A percentile compares a stretch with the other conserved stretches of the same genome.
These are phyloP conservation scores for Tetrahymena elliotti DNA, from an alignment of 73 alveolate species.

Conservation along the genomic window DNA sequence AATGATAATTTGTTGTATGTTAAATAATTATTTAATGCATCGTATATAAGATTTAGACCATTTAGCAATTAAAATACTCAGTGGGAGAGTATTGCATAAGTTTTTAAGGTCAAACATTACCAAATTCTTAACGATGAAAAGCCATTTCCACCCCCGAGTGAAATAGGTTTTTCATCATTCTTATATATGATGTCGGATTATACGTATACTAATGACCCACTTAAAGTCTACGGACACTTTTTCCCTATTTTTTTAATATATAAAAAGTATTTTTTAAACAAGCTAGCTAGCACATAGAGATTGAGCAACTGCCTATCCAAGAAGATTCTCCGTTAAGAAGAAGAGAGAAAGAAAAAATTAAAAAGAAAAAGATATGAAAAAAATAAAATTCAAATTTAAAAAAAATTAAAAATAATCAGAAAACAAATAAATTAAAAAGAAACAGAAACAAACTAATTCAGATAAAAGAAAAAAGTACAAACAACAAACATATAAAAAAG, in stretches of 20 bases:
- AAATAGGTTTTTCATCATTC: not conserved
- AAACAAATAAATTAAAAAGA: not conserved
- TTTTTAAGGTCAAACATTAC: not conserved
- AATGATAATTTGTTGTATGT: not conserved
- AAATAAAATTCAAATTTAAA: not conserved
- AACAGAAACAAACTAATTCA: not conserved
- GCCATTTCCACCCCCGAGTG: conserved; percentile 2
- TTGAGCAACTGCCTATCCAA: conserved; percentile 1
- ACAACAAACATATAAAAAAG: not conserved
- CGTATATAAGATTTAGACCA: not conserved
- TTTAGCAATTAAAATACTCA: not conserved
- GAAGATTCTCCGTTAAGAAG: not conserved
- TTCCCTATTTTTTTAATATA: not conserved
- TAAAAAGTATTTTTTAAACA: not conserved
- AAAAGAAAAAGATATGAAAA: not conserved
- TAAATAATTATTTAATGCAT: not conserved
- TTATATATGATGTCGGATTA: not conserved
- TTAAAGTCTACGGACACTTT: not conserved
- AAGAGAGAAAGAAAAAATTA: not conserved
- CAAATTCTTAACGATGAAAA: not conserved
- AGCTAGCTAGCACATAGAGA: not conserved
- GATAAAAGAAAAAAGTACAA: not conserved
- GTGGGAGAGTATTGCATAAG: not conserved
- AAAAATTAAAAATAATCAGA: not conserved
- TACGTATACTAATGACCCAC: not conserved